Evolutionary conservation across 192 early-diverging fungal genomes (phyloP).

Genomic region (Coemansia sp.): DNA sequence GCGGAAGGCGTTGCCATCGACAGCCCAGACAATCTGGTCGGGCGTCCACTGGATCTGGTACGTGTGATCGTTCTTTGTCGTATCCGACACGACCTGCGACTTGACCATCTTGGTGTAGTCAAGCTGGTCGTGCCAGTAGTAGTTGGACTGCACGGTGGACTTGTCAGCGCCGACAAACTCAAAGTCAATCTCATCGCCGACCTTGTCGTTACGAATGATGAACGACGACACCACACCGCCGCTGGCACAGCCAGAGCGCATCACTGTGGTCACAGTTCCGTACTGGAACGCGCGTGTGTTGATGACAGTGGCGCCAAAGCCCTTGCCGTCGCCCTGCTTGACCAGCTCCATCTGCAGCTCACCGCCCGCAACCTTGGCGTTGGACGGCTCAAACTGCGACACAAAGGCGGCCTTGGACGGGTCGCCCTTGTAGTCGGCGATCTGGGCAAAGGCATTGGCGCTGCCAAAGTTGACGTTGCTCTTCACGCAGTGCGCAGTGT

Average conservation of each 20-base stretch:
- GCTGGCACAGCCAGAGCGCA: constrained; percentile 53
- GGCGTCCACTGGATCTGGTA: constrained; percentile 64
- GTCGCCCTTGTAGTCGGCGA: constrained; percentile 56
- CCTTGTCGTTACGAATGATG: constrained; percentile 55
- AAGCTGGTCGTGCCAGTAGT: constrained; percentile 57
- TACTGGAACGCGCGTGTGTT: constrained; percentile 60
- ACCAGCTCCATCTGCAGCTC: constrained; percentile 49
- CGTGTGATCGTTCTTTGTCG: constrained; percentile 49
- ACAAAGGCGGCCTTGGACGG: constrained; percentile 49
- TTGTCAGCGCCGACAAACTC: constrained; percentile 62
- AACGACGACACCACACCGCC: constrained; percentile 65
- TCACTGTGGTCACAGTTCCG: constrained; percentile 59
- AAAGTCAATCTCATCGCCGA: constrained; percentile 66
- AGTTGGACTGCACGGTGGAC: constrained; percentile 61
- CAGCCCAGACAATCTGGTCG: constrained; percentile 56
- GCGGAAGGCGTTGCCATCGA: constrained; percentile 55
- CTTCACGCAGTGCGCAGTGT: constrained; percentile 46
- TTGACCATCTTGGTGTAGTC: constrained; percentile 60
- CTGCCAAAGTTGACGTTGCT: constrained; percentile 29
- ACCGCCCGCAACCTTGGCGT: constrained; percentile 47
- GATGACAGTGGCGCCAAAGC: constrained; percentile 60
- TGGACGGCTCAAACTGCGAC: constrained; percentile 59
- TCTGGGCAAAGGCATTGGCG: constrained; percentile 26
- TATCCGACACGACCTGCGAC: constrained; percentile 37
- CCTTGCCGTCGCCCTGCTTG: constrained; percentile 48